Evolutionary conservation across 208 protist genomes (phyloP).

Genomic region (Trypanosoma congolense): DNA sequence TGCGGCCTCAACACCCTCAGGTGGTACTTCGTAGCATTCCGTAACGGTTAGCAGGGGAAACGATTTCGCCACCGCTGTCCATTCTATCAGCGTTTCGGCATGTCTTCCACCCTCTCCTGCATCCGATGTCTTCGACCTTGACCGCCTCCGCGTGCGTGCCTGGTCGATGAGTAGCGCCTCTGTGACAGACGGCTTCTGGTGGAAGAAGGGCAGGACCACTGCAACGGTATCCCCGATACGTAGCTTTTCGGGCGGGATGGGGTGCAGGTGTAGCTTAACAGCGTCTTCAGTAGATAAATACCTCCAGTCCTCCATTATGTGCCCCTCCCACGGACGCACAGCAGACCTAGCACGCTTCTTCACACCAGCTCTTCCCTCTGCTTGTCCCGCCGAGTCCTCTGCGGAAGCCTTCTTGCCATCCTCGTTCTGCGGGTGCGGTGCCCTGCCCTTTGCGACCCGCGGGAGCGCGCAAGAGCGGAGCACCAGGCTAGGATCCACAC

Average conservation of each 20-base stretch:
- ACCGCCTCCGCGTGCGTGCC: slow-evolving; percentile 1
- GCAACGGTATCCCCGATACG: slow-evolving; percentile 52
- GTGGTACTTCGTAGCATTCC: slow-evolving; percentile 48
- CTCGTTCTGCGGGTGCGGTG: background rate
- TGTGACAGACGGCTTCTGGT: slow-evolving; percentile 58
- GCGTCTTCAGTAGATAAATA: slow-evolving; percentile 41
- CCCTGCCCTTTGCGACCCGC: slow-evolving; percentile 12
- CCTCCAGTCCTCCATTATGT: slow-evolving; percentile 57
- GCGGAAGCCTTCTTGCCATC: background rate
- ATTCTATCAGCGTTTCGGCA: slow-evolving; percentile 23
- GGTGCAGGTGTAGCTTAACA: slow-evolving; percentile 28
- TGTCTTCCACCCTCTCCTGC: slow-evolving; percentile 5
- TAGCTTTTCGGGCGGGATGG: slow-evolving; percentile 30
- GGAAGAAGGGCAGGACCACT: slow-evolving; percentile 54
- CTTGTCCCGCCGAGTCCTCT: no score
- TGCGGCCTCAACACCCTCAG: slow-evolving; percentile 19
- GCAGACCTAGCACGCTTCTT: background rate
- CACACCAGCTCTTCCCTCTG: background rate
- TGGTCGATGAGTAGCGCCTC: slow-evolving; percentile 56
- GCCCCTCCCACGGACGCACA: slow-evolving; percentile 35
- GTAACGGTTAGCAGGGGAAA: slow-evolving; percentile 51
- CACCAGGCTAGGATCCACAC: slow-evolving; percentile 45
- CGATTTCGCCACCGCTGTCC: slow-evolving; percentile 53
- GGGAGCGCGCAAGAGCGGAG: slow-evolving; percentile 43
- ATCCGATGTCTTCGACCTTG: background rate